A percentile compares a stretch with the other conserved stretches of the same genome.
These are phyloP conservation scores for Pinus tabuliformis DNA, from an alignment of 75 land plant genomes.

Conservation along the genomic window DNA sequence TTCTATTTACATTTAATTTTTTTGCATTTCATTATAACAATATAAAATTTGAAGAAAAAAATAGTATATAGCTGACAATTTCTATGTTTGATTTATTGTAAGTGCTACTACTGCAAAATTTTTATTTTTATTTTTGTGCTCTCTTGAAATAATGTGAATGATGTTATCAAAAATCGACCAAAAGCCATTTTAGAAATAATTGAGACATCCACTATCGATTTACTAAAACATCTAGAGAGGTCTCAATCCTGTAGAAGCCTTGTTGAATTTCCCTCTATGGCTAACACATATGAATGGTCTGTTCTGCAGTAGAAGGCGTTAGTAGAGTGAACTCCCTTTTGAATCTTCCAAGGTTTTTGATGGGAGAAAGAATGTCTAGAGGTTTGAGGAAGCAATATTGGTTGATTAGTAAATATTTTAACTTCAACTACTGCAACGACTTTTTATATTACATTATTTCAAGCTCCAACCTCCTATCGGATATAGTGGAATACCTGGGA, in stretches of 20 bases:
- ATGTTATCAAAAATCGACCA: too few relatives aligned
- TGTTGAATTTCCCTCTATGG: conserved; percentile 35
- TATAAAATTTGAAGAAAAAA: background rate
- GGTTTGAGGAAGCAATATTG: conserved; percentile 6
- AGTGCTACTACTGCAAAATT: too few relatives aligned
- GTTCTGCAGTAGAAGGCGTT: too few relatives aligned
- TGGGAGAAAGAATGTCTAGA: background rate
- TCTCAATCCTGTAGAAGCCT: conserved; percentile 25
- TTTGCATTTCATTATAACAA: background rate
- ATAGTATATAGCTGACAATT: background rate
- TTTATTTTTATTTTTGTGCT: too few relatives aligned
- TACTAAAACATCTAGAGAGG: background rate
- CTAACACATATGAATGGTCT: background rate
- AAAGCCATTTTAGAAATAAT: too few relatives aligned
- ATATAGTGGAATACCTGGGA: too few relatives aligned
- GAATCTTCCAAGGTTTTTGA: conserved; percentile 11
- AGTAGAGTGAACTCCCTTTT: too few relatives aligned
- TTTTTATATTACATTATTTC: too few relatives aligned
- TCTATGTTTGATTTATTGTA: too few relatives aligned
- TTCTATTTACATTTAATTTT: background rate
- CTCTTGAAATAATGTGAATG: too few relatives aligned
- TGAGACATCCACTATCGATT: too few relatives aligned
- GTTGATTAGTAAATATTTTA: background rate
- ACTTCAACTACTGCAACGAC: background rate
- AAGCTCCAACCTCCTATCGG: too few relatives aligned